Evolutionary conservation across 768 basidiomycete genomes (phyloP), one percentile per base, ranked within the genome.

Genomic region (Lactarius akahatsu): DNA sequence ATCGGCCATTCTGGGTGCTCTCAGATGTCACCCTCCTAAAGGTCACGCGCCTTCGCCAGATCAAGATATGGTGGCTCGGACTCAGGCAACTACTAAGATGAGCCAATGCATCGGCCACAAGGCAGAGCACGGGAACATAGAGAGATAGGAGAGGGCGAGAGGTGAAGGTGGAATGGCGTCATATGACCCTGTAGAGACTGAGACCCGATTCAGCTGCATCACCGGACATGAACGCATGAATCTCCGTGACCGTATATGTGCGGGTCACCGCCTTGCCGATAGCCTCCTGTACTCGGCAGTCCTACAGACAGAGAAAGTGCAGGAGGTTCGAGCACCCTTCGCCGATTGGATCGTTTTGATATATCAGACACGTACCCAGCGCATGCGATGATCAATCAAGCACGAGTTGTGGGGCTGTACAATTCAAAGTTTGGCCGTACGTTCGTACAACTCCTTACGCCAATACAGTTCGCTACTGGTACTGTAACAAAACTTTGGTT

Each of bases 1-100:
- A 62, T 62, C 61, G 61, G 45, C 9, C 38, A 26, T 54, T 59
- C 47, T 34, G 40, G 59, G 64, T 34, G 45, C 52, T 13, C 36
- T 52, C 52, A n/a, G 64, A 64, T 59, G n/a, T 57, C 57, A 13
- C 45, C 41, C 15, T 18, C 41, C 18, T 45, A 34, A 9, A 2
- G 59, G 38, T 66, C 61, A 66, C 47, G 56, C 61, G 56, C 30
- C 30, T 26, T 41, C 26, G 26, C 34, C 43, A 28, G 20, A 58
- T 62, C 50, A 30, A 30, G 45, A 63, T 34, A 38, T 40, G 62
- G 43, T 26, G 47, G n/a, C 11, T 47, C 47, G 47, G 30, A 32
- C 45, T 34, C 45, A 52, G 41, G 36, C 43, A 34, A 28, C 41
- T 43, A 57, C 41, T 57, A 11, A 28, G 6, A 20, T 11, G 23